Evolutionary conservation across 306 rosid genomes (phyloP).

Genomic region (Lithocarpus polystachyus): DNA sequence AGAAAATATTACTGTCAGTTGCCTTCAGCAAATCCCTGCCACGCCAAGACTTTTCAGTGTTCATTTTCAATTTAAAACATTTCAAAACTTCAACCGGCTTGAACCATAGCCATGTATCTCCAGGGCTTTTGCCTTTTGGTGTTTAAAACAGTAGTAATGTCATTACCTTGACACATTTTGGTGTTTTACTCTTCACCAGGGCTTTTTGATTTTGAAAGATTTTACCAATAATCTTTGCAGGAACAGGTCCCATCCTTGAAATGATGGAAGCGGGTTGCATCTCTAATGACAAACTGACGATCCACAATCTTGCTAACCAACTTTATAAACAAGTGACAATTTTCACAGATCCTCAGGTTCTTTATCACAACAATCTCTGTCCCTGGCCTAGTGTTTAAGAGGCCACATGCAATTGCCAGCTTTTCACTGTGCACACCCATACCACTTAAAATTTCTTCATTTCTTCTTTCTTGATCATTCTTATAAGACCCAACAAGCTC

Average conservation of each 20-base stretch:
- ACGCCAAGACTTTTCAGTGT: not conserved
- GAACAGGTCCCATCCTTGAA: conserved; percentile 75
- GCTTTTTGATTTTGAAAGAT: not conserved
- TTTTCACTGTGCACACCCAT: conserved; percentile 73
- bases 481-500: conserved; percentile 28
- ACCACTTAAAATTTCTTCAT: conserved; percentile 38
- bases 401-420: conserved; percentile 68
- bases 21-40: not conserved
- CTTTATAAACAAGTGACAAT: conserved; percentile 78
- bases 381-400: conserved; percentile 54
- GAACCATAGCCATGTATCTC: not conserved
- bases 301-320: conserved; percentile 70
- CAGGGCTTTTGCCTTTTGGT: too few relatives aligned
- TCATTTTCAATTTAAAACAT: too few relatives aligned
- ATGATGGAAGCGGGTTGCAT: conserved; percentile 88
- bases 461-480: conserved; percentile 30
- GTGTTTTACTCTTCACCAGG: not conserved
- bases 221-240: conserved; percentile 86
- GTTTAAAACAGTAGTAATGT: not conserved
- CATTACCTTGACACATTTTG: not conserved
- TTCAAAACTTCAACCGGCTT: not conserved
- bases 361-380: conserved; percentile 68
- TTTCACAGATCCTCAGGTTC: conserved; percentile 80
- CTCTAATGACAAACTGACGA: conserved; percentile 74
- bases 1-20: not conserved